Base-by-base conservation (phyloP, 202 grass and related monocot genomes). In the Carex sylvatica region DNA sequence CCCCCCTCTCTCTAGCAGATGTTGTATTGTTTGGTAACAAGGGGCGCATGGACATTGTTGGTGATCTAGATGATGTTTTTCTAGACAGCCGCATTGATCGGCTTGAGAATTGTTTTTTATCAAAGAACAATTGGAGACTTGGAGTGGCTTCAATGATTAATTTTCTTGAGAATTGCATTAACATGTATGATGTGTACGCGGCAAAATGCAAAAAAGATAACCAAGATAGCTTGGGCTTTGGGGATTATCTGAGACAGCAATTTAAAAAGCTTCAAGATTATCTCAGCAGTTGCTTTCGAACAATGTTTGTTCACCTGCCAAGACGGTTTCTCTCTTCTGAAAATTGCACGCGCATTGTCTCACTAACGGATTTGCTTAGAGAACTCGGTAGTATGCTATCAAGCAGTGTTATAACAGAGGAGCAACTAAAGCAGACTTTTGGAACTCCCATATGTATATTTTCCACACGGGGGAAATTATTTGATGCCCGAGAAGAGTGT, bases 41-140 rank as follows among this genome's bases (percentile, higher is more conserved):
- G 55, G 75, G 86, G 64, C 79, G 26, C 0, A 94, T 94, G 94
- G 92, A 94, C 35, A 90, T 94, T 61, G 86, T 81, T 3, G 85
- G 90, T 85, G 90, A 88, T 30, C 85, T 92, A 20, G 28, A 86
- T 49, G 92, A 92, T 35, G 81, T 97, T 69, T 97, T 97, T 86
- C 87, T 97, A 22, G 94, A 97, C 65, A 81, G 81, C 85, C 92
- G 94, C 24, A 53, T 85, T n/a, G 85, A 89, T 12, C 80, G 54
- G 70, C 94, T 97, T 82, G 19, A 69, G 70, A 86, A 88, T 55
- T 94, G 90, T 13, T 94, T 97, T 89, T 81, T 83, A 59, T 70
- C 83, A 47, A 23, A 83, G 33, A 83, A 83, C 63, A 88, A 85
- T 74, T 91, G 92, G 88, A 92, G 64, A 13, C 33, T 69, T 33